Evolutionary conservation across 2,329 filamentous ascomycete genomes (phyloP), one percentile per base, ranked within the genome.

Genomic region (Clathrospora elynae): DNA sequence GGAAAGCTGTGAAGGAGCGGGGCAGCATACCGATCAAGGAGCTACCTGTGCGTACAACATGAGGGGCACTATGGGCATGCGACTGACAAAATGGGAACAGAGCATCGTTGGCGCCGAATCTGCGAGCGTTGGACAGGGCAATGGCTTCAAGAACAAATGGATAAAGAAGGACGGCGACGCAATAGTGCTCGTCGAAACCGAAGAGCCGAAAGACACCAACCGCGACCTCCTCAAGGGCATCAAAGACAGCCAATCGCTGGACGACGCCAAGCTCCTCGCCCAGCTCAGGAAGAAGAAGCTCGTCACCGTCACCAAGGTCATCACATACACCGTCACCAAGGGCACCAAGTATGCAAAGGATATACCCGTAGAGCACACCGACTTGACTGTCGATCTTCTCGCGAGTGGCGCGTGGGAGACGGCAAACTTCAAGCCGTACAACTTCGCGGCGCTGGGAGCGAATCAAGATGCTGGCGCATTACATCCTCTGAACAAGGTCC

Each of bases 241-340:
- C 61, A 79, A 87, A 70, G 74, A 86, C 56, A 86, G 81, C 10
- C 81, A 82, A 55, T 83, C 85, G 17, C 78, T 88, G 56, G 74
- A 80, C 14, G 88, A 96, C 60, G 67, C 82, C 36, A 95, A 95
- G 73, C 78, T 85, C 23, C 71, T 96, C 18, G 79, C 83, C 39
- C 92, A 97, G 51, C 76, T 96, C 57, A 91, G 86, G 75, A 96
- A 96, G 79, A 84, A 92, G 66, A 97, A 96, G 75, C 81, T 99
- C 35, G 79, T 96, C 53, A 85, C 81, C 55, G 78, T 89, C 64
- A 84, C 89, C 59, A 97, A 96, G 76, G 82, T 88, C 45, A 87
- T 95, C 61, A 84, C 78, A 69, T 99, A 93, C 80, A 87, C 82
- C 57, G 84, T 95, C 47, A 76, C 77, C 47, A 96, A 96, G 76